Conservation (phyloP, 202 grass and related monocot genomes). For the Carex sylvatica region DNA sequence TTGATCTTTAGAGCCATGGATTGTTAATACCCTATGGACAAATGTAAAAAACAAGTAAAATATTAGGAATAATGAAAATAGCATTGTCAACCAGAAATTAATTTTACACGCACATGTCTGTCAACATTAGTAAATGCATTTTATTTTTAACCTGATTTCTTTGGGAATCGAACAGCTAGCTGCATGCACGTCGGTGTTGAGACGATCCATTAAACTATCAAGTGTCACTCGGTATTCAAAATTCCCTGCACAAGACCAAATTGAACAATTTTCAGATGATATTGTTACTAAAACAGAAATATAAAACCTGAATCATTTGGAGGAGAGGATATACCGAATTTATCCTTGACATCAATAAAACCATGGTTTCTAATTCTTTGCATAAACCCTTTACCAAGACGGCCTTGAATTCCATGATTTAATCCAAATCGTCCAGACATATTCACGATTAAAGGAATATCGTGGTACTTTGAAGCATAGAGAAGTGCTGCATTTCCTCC, state of each 20-base stretch:
- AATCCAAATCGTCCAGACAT: slow-evolving; percentile 79
- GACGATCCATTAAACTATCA: slow-evolving; percentile 59
- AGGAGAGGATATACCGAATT: slow-evolving; percentile 41
- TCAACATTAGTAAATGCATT: background rate
- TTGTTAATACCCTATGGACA: slow-evolving; percentile 68
- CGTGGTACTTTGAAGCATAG: slow-evolving; percentile 72
- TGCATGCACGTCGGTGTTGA: slow-evolving; percentile 66
- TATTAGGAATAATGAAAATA: background rate
- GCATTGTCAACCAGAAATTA: background rate
- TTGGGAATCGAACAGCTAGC: slow-evolving; percentile 61
- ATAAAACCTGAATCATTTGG: background rate
- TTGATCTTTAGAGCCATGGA: slow-evolving; percentile 80
- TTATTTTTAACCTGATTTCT: slow-evolving; percentile 53
- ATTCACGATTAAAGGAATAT: slow-evolving; percentile 53
- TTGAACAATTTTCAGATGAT: background rate
- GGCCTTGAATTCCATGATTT: slow-evolving; percentile 63
- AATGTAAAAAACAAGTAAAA: background rate
- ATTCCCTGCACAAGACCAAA: slow-evolving; percentile 43
- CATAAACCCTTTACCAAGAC: slow-evolving; percentile 74
- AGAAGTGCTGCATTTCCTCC: slow-evolving; percentile 79
- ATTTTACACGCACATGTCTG: background rate
- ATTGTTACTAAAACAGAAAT: background rate
- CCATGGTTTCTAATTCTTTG: slow-evolving; percentile 65
- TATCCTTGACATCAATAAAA: slow-evolving; percentile 80
- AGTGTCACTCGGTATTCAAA: slow-evolving; percentile 50